phyloP scores from a whole-genome alignment of 2,329 filamentous ascomycete genomes.

The Cercospora janseana region DNA sequence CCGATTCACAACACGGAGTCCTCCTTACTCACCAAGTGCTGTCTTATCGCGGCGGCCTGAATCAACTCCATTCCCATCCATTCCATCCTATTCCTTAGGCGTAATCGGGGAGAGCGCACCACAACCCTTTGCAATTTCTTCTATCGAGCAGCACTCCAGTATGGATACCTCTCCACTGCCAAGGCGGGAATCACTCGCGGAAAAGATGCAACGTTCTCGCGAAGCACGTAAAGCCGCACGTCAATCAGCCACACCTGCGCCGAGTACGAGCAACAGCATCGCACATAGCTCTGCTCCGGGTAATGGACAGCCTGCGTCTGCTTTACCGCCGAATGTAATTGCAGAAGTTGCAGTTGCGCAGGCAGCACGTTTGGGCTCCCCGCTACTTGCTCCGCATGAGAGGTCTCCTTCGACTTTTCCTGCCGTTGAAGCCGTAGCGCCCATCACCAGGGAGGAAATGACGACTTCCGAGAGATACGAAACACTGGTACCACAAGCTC shows the following conservation, averaged over 20 bases:
- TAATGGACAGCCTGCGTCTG: conserved; percentile 24
- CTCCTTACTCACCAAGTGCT: conserved; percentile 7
- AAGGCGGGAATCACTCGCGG: conserved; percentile 17
- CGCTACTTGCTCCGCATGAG: conserved; percentile 17
- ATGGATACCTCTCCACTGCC: conserved; percentile 23
- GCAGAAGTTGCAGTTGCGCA: conserved; percentile 21
- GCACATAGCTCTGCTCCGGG: background rate
- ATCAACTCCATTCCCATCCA: conserved; percentile 28
- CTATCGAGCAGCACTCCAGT: background rate
- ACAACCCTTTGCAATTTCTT: conserved; percentile 1
- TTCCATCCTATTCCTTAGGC: conserved; percentile 26
- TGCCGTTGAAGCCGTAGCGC: conserved; percentile 29
- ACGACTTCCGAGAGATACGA: conserved; percentile 38
- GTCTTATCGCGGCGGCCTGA: conserved; percentile 2
- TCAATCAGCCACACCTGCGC: conserved; percentile 13
- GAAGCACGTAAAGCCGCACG: conserved; percentile 10
- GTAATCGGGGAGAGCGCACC: conserved; percentile 33
- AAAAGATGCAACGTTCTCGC: conserved; percentile 21
- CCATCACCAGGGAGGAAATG: conserved; percentile 35
- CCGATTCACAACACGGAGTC: background rate
- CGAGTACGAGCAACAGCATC: background rate
- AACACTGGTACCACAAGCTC: conserved; percentile 35
- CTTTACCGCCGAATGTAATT: conserved; percentile 25
- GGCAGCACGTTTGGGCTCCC: conserved; percentile 17
- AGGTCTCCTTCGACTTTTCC: conserved; percentile 39